Conservation (phyloP, 1,284 basidiomycete species). For the Meira nashicola region DNA sequence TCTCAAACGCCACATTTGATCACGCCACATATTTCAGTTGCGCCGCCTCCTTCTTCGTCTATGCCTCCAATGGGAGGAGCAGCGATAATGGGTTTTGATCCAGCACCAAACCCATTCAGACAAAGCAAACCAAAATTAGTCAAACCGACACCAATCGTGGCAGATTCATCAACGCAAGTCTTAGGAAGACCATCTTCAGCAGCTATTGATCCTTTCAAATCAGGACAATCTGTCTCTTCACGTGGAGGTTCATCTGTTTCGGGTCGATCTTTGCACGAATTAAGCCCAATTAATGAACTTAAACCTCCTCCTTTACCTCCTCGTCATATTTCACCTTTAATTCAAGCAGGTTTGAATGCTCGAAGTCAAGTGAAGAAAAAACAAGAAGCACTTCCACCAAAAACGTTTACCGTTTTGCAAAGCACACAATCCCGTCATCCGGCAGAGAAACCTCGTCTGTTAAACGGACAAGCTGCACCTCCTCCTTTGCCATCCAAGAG, state of each 20-base stretch:
- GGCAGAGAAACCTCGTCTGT: constrained; percentile 14
- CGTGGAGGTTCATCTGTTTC: not conserved
- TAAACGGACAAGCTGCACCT: constrained; percentile 13
- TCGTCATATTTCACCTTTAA: constrained; percentile 47
- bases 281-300: constrained; percentile 9
- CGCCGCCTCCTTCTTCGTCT: not conserved
- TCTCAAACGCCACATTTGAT: not conserved
- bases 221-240: not conserved
- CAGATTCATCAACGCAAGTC: constrained; percentile 13
- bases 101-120: constrained; percentile 45
- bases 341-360: constrained; percentile 50
- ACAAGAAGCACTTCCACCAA: constrained; percentile 46
- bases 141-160: constrained; percentile 39
- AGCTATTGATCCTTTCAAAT: constrained; percentile 17
- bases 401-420: constrained; percentile 50
- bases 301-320: constrained; percentile 43
- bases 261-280: constrained; percentile 1
- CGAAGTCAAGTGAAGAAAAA: constrained; percentile 43
- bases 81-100: constrained; percentile 38
- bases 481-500: constrained; percentile 20
- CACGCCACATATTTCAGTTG: not conserved
- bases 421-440: constrained; percentile 27
- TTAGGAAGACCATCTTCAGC: constrained; percentile 5
- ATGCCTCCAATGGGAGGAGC: constrained; percentile 3
- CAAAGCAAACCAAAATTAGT: constrained; percentile 43